phyloP scores from a whole-genome alignment of 441 rosid genomes.

The Theobroma grandiflorum region DNA sequence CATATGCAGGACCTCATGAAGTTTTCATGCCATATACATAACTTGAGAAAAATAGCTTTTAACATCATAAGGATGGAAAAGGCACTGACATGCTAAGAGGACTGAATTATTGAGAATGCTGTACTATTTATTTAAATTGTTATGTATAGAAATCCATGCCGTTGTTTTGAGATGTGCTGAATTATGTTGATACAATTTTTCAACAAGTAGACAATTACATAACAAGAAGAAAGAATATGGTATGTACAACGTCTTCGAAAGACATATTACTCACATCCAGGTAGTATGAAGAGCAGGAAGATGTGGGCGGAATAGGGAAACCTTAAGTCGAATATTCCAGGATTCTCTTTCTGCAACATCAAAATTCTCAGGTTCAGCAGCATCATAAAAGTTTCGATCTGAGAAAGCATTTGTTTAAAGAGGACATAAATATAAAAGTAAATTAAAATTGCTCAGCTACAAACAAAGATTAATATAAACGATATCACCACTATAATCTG shows the following conservation, averaged over 20 bases:
- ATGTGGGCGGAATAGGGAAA: slow-evolving; percentile 7
- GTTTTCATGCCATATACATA: slow-evolving; percentile 1
- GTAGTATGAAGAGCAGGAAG: neutral
- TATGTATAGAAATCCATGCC: neutral
- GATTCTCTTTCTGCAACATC: slow-evolving; percentile 6
- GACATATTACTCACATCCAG: slow-evolving; percentile 9
- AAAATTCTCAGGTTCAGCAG: neutral
- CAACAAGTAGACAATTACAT: neutral
- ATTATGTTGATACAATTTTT: neutral
- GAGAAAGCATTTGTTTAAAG: neutral
- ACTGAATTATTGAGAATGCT: slow-evolving; percentile 1
- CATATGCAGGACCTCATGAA: neutral
- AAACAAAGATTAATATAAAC: neutral
- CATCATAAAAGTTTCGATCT: slow-evolving; percentile 8
- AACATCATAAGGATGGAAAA: neutral
- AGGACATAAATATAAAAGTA: neutral
- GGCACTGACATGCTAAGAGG: neutral
- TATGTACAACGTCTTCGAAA: neutral
- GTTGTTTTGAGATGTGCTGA: neutral
- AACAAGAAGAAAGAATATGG: neutral
- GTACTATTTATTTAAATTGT: neutral
- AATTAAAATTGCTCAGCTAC: neutral
- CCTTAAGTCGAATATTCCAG: slow-evolving; percentile 6
- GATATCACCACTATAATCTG: slow-evolving; percentile 6
- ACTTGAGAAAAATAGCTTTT: slow-evolving; percentile 1